Evolutionary conservation across 2,329 filamentous ascomycete species (phyloP).

Genomic region (Diplodia scrobiculata): DNA sequence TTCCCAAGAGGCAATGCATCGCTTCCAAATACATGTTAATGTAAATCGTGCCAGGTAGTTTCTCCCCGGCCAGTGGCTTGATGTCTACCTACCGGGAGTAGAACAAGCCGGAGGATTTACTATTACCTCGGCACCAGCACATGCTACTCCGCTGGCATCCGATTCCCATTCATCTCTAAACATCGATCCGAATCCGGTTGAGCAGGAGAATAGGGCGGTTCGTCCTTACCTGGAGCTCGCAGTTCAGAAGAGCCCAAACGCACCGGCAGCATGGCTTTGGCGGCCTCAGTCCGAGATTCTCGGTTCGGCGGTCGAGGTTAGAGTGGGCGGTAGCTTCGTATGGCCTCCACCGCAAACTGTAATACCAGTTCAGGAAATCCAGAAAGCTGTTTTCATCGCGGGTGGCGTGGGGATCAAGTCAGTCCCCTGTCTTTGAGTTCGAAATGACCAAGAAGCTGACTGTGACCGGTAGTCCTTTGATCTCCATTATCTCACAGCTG

Average conservation of each 20-base stretch:
- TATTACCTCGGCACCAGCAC: constrained; percentile 71
- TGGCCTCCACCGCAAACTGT: constrained; percentile 66
- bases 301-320: constrained; percentile 62
- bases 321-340: constrained; percentile 78
- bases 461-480: constrained; percentile 61
- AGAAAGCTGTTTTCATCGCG: constrained; percentile 71
- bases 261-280: constrained; percentile 78
- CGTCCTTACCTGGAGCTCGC: constrained; percentile 71
- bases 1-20: background rate
- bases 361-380: constrained; percentile 44
- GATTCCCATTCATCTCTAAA: constrained; percentile 31
- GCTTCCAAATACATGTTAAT: constrained; percentile 26
- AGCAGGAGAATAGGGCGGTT: background rate
- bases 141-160: constrained; percentile 30
- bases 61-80: constrained; percentile 83
- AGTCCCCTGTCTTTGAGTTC: constrained; percentile 34
- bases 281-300: constrained; percentile 58
- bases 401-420: constrained; percentile 82
- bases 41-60: constrained; percentile 55
- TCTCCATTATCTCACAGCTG: constrained; percentile 70
- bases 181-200: constrained; percentile 16
- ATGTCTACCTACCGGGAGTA: constrained; percentile 72
- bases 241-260: constrained; percentile 73
- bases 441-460: background rate
- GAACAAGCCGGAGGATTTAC: constrained; percentile 81